Evolutionary conservation across 352 stramenopile genomes (phyloP), one percentile per base, ranked within the genome.

Genomic region (Pythium phragmiticola): DNA sequence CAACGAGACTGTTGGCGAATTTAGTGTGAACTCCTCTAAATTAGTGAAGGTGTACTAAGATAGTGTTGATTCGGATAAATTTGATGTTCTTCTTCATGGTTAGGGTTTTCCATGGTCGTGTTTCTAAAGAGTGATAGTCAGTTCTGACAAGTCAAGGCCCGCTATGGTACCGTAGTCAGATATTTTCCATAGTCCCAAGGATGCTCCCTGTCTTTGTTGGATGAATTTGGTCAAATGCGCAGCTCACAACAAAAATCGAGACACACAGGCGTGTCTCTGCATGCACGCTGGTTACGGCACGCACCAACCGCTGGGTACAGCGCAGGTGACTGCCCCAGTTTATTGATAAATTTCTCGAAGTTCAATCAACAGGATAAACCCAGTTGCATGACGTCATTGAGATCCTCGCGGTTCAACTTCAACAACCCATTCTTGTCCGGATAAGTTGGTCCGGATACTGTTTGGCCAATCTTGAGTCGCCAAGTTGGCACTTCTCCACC

Each of bases 381-480:
- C 51, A 49, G 11, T 13, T 28, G 42, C 60, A 48, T 66, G 60
- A 66, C 60, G 60, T 66, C 60, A 66, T 43, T 45, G 37, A 39
- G 54, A 66, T 66, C 60, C 51, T n/a, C 39, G 26, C 26, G 0
- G 26, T 66, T 36, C 60, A 66, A 66, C 60, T 66, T 66, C 60
- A 66, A 66, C 60, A 66, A 36, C 34, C 7, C 57, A 58, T 23
- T 21, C 6, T n/a, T 47, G 12, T 63, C 57, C 57, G 57, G 57
- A 63, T 63, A 63, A 56, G n/a, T 16, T 9, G 14, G 45, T 56
- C 47, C 57, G 57, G 57, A 63, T 63, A 41, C 13, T 7, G 37
- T 34, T 43, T 45, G 33, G 13, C 56, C 56, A 63, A 63, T 63
- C 56, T 14, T 21, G 16, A 39, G 28, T 45, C 30, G 43, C 57